phyloP scores from a whole-genome alignment of 805 yeast genomes.

The Cyberlindnera sargentensis region DNA sequence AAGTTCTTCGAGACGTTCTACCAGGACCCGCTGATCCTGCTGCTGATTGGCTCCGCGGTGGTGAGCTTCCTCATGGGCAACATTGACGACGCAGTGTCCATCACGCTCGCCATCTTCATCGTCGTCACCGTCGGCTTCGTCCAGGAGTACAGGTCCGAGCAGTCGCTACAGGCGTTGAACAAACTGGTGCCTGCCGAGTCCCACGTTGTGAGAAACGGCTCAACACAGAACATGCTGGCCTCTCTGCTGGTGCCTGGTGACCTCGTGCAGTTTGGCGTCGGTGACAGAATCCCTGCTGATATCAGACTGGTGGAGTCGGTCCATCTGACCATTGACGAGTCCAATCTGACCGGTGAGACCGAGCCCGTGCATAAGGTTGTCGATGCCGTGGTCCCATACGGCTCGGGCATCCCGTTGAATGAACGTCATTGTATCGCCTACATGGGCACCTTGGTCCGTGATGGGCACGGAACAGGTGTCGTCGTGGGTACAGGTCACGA shows the following conservation, averaged over 20 bases:
- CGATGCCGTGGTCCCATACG: slow-evolving; percentile 34
- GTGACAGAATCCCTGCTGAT: slow-evolving; percentile 97
- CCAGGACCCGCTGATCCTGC: slow-evolving; percentile 84
- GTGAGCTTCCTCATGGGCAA: slow-evolving; percentile 92
- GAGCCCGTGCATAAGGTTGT: slow-evolving; percentile 69
- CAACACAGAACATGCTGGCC: slow-evolving; percentile 77
- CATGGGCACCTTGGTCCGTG: slow-evolving; percentile 97
- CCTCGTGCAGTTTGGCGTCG: slow-evolving; percentile 79
- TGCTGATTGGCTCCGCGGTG: slow-evolving; percentile 84
- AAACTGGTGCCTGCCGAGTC: slow-evolving; percentile 96
- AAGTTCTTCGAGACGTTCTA: slow-evolving; percentile 77
- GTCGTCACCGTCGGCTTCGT: slow-evolving; percentile 97
- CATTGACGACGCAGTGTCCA: slow-evolving; percentile 90
- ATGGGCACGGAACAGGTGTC: slow-evolving; percentile 91
- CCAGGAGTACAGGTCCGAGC: slow-evolving; percentile 93
- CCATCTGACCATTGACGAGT: slow-evolving; percentile 83
- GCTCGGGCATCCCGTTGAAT: slow-evolving; percentile 44
- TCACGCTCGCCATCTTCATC: slow-evolving; percentile 83
- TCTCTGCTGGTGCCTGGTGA: slow-evolving; percentile 93
- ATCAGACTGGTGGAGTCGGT: slow-evolving; percentile 71
- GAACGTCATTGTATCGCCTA: slow-evolving; percentile 77
- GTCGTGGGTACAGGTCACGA: slow-evolving; percentile 85
- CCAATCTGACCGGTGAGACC: slow-evolving; percentile 93
- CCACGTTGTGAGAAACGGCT: slow-evolving; percentile 77
- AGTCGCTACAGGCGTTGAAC: slow-evolving; percentile 87